Base-by-base conservation (phyloP, 345 rosid genomes). In the Corchorus capsularis region DNA sequence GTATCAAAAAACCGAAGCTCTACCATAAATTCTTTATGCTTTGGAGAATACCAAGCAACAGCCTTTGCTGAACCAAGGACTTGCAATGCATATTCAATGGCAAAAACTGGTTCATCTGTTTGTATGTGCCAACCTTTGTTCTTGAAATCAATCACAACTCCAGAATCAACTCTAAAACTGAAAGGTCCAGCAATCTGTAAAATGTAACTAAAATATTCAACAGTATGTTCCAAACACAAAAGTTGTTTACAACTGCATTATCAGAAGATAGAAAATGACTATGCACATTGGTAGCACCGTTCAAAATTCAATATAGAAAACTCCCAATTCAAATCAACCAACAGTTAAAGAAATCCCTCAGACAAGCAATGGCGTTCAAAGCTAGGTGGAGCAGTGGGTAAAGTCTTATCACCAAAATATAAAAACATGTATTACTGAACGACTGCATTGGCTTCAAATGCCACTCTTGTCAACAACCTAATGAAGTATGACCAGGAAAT, bases 51-150 rank as follows among this genome's bases (percentile, higher is more conserved):
- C 99, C 97, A 96, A 62, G 97, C 97, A 53, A 89, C 82, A 41
- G 97, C 98, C 84, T 93, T 96, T 5, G 97, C 99, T 20, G 98
- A 96, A 73, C 79, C 88, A 79, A 93, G 97, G 79, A 93, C 97
- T 73, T 93, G 93, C 70, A 93, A 78, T 69, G 97, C 98, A 76
- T 92, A 89, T 76, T 96, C 98, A 2, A 93, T 8, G 7, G 99
- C 94, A 78, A 96, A 89, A 12, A 92, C 91, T 47, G 96, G 81
- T 63, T 96, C 90, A 32, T 82, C 83, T 57, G 85, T 43, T 0
- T n/a, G 74, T 32, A 92, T 71, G 5, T 74, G 84, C 77, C 82
- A 81, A 59, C 81, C 85, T 78, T 46, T 76, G 56, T 90, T 86
- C 83, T 81, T 83, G 82, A 85, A 81, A 81, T 91, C 92, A 52